These are phyloP conservation scores for Fusarium burgessii DNA, from an alignment of 2,329 filamentous ascomycete species.

Conservation along the genomic window DNA sequence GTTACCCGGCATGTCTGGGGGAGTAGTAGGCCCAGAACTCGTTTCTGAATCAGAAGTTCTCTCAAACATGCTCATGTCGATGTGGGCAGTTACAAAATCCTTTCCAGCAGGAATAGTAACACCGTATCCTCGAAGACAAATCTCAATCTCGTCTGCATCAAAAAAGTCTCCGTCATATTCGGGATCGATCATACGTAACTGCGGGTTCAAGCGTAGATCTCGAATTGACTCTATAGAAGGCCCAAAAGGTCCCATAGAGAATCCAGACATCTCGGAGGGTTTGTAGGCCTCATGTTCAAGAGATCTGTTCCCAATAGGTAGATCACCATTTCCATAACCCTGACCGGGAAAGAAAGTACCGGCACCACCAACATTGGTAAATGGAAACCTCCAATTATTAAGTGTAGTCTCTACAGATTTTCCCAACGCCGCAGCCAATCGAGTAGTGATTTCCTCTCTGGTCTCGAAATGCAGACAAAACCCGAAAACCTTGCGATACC, in stretches of 20 bases:
- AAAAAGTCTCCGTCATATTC: conserved; percentile 7
- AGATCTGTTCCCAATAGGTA: neutral
- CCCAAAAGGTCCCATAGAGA: conserved; percentile 6
- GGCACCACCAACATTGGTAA: conserved; percentile 5
- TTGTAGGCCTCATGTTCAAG: neutral
- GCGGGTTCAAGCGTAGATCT: neutral
- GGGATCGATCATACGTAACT: neutral
- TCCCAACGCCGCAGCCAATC: neutral
- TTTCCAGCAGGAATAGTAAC: neutral
- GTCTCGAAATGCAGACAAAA: conserved; percentile 20
- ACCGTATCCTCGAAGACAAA: conserved; percentile 6
- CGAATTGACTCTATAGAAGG: neutral
- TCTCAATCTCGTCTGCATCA: conserved; percentile 6
- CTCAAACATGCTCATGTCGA: conserved; percentile 19
- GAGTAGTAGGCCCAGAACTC: neutral
- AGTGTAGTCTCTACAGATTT: neutral
- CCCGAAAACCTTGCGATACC: conserved; percentile 9
- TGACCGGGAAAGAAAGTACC: neutral
- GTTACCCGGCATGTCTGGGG: neutral
- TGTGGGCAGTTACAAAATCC: conserved; percentile 1
- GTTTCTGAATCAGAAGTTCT: neutral
- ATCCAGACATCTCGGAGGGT: conserved; percentile 8
- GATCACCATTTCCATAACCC: accelerated
- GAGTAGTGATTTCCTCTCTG: neutral
- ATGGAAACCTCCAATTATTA: conserved; percentile 15